Evolutionary conservation across 345 rosid genomes (phyloP).

Genomic region (Carallia pectinifolia): DNA sequence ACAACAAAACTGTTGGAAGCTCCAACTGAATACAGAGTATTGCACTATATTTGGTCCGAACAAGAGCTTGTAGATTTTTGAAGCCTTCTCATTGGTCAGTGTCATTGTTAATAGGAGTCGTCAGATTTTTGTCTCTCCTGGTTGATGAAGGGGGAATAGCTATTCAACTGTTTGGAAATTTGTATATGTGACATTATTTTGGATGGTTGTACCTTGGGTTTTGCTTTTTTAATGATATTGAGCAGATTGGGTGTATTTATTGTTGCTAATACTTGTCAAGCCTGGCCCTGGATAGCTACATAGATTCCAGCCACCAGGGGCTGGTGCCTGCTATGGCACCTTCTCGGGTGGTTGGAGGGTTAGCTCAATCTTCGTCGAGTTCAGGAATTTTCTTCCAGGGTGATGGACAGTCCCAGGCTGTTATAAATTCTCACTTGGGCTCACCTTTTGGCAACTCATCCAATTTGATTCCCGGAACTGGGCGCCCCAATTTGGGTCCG

Average conservation of each 20-base stretch:
- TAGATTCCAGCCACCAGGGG: slow-evolving; percentile 58
- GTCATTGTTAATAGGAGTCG: slow-evolving; percentile 18
- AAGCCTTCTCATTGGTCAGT: slow-evolving; percentile 24
- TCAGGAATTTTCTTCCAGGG: slow-evolving; percentile 97
- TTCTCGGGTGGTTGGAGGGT: slow-evolving; percentile 72
- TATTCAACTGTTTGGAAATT: slow-evolving; percentile 11
- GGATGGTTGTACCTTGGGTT: slow-evolving; percentile 16
- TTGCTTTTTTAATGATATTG: slow-evolving; percentile 22
- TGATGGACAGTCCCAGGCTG: slow-evolving; percentile 86
- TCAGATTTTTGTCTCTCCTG: slow-evolving; percentile 23
- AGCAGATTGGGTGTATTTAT: slow-evolving; percentile 28
- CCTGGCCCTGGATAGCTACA: slow-evolving; percentile 75
- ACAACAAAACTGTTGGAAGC: slow-evolving; percentile 39
- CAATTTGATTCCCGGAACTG: slow-evolving; percentile 72
- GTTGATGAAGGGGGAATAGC: slow-evolving; percentile 29
- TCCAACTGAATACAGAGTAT: slow-evolving; percentile 34
- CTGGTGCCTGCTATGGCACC: slow-evolving; percentile 65
- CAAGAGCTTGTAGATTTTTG: slow-evolving; percentile 26
- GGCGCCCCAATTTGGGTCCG: slow-evolving; percentile 59
- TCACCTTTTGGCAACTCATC: slow-evolving; percentile 79
- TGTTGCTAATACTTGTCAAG: slow-evolving; percentile 34
- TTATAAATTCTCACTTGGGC: slow-evolving; percentile 81
- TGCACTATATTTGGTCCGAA: slow-evolving; percentile 29
- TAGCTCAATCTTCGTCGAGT: slow-evolving; percentile 86
- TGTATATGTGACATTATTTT: slow-evolving; percentile 4